Conservation (phyloP, 2,329 filamentous ascomycete genomes). For the Aspergillus awamori region DNA sequence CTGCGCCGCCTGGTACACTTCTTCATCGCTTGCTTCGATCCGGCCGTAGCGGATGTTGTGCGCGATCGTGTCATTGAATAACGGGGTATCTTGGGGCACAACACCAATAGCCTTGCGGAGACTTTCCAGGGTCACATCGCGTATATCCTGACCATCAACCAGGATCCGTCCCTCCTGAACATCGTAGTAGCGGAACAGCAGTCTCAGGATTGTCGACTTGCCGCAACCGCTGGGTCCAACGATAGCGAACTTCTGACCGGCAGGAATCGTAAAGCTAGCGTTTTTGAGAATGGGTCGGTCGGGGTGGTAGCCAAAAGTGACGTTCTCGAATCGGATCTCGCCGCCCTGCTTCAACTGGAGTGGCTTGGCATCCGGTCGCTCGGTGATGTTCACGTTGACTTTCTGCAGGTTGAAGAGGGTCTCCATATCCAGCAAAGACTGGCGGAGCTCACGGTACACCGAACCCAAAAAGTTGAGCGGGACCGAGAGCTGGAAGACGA, state of each 20-base stretch:
- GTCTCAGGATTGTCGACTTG: conserved; percentile 87
- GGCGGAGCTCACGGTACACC: conserved; percentile 91
- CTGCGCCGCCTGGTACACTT: conserved; percentile 75
- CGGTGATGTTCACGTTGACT: conserved; percentile 85
- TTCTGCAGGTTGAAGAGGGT: conserved; percentile 97
- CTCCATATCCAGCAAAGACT: conserved; percentile 97
- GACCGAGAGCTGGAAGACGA: conserved; percentile 96
- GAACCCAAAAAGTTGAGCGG: conserved; percentile 98
- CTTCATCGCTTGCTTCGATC: conserved; percentile 71
- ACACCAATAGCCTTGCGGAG: conserved; percentile 86
- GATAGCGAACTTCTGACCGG: conserved; percentile 92
- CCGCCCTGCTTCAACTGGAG: conserved; percentile 75
- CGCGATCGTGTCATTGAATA: conserved; percentile 95
- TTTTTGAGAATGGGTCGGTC: conserved; percentile 86
- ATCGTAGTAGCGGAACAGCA: conserved; percentile 95
- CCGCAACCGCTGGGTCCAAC: conserved; percentile 95
- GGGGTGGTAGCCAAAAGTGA: conserved; percentile 87
- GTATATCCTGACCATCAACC: conserved; percentile 91
- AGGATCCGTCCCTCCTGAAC: conserved; percentile 81
- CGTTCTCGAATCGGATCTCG: conserved; percentile 92
- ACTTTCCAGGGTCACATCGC: conserved; percentile 78
- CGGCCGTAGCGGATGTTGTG: conserved; percentile 95
- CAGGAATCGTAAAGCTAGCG: conserved; percentile 84
- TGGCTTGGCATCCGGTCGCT: conserved; percentile 72
- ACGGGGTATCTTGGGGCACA: conserved; percentile 92